Evolutionary conservation across 306 rosid genomes (phyloP).

Genomic region (Lathyrus aphaca): DNA sequence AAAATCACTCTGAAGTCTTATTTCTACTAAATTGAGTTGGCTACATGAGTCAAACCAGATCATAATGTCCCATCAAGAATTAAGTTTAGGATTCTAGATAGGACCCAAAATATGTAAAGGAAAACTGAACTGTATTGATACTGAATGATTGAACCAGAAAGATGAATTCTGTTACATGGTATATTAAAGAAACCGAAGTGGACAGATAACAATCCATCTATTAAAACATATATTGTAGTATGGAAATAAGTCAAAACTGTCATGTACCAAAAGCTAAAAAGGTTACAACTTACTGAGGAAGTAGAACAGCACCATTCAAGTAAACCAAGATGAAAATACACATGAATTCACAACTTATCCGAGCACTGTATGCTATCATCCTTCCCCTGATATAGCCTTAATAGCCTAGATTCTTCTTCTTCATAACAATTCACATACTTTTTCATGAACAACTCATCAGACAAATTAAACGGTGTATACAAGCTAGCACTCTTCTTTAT

Average conservation of each 20-base stretch:
- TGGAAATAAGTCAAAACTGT: neutral
- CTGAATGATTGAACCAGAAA: neutral
- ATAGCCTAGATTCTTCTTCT: slow-evolving; percentile 10
- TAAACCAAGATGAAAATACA: slow-evolving; percentile 7
- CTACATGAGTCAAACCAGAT: neutral
- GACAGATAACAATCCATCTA: neutral
- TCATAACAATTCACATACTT: slow-evolving; percentile 36
- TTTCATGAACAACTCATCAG: slow-evolving; percentile 36
- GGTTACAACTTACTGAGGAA: neutral
- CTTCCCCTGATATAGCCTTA: slow-evolving; percentile 31
- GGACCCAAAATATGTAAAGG: neutral
- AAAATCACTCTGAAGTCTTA: too few relatives aligned
- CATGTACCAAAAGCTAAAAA: neutral
- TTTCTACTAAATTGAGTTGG: neutral
- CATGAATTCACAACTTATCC: neutral
- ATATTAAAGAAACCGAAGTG: neutral
- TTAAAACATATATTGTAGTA: neutral
- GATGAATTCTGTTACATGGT: neutral
- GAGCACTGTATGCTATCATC: neutral
- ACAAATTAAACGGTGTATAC: neutral
- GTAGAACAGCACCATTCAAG: neutral
- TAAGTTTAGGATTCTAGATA: neutral
- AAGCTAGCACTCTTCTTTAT: slow-evolving; percentile 31
- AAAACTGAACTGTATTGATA: neutral
- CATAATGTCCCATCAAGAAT: neutral